Evolutionary conservation across 495 filamentous ascomycete genomes (phyloP), one percentile per base, ranked within the genome.

Genomic region (Talaromyces liani): DNA sequence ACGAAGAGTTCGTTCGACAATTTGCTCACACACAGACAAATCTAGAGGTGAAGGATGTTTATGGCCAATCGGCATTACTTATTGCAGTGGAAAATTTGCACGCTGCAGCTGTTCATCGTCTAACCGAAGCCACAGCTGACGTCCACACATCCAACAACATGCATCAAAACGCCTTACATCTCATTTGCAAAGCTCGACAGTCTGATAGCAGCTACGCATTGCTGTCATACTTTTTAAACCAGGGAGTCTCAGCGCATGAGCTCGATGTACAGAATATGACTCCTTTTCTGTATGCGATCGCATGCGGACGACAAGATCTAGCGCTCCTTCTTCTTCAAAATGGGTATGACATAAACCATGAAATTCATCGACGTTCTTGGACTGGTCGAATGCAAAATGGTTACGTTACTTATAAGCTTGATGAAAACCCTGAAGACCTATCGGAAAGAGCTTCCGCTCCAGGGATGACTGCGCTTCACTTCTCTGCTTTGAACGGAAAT

Each of bases 91-190:
- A 36, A 27, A 60, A 45, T 5, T 41, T 60, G 22, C 58, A 60
- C 8, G 12, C 22, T 60, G 33, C 18, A 41, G 20, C 20, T 22
- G 12, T 45, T 45, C 18, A 60, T 60, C 8, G n/a, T 36, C 36
- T 60, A 10, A 14, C 20, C 2, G 36, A 60, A 7, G 58, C 58
- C n/a, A 20, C 12, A 12, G 33, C 58, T 36, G 5, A 60, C n/a
- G 6, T 60, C 20, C 31, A 60, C 36, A 45, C 58, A 18, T 36
- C 20, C 20, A 60, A 60, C 58, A 41, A 45, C 18, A 39, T 36
- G 33, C 31, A 60, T 41, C 58, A 60, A 20, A 60, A 60, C 22
- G 33, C 58, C 58, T 45, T 60, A 45, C 33, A 60, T 60, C 58
- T 41, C 18, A 41, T 60, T 31, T 60, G 58, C 58, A 45, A 60